phyloP scores from a whole-genome alignment of 1,139 yeast genomes.

The Pneumocystis carinii region DNA sequence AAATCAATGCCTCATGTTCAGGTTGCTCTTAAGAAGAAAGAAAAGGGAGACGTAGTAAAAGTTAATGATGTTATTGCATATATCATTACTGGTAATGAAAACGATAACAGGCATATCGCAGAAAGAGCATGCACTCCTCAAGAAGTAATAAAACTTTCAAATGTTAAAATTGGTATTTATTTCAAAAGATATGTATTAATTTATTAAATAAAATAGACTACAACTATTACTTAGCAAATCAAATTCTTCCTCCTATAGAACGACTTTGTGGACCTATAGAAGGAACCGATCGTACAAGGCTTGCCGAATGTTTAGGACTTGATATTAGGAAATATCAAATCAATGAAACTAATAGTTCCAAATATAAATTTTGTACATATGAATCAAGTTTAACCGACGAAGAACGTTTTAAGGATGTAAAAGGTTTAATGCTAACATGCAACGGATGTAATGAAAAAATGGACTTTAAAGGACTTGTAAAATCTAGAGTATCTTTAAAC shows the following conservation, averaged over 20 bases:
- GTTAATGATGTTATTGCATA: conserved; percentile 86
- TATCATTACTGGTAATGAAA: conserved; percentile 46
- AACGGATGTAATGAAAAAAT: conserved; percentile 40
- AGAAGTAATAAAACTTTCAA: conserved; percentile 17
- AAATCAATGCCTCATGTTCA: conserved; percentile 85
- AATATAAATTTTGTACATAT: conserved; percentile 47
- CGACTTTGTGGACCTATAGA: conserved; percentile 74
- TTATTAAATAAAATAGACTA: conserved; percentile 50
- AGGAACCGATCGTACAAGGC: conserved; percentile 67
- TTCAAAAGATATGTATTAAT: background rate
- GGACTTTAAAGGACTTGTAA: conserved; percentile 58
- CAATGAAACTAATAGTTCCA: conserved; percentile 18
- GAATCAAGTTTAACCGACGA: conserved; percentile 70
- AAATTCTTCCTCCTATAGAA: conserved; percentile 80
- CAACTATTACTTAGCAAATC: conserved; percentile 68
- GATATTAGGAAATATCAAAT: conserved; percentile 50
- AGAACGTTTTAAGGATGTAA: conserved; percentile 62
- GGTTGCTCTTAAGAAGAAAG: conserved; percentile 69
- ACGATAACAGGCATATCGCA: conserved; percentile 20
- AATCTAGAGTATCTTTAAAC: conserved; percentile 34
- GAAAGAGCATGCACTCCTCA: conserved; percentile 17
- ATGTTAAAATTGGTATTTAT: background rate
- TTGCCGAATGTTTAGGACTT: conserved; percentile 64
- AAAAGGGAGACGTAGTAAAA: conserved; percentile 67
- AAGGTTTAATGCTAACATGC: conserved; percentile 44